Conservation (phyloP, 805 yeast genomes). For the Candida parachauliodes region DNA sequence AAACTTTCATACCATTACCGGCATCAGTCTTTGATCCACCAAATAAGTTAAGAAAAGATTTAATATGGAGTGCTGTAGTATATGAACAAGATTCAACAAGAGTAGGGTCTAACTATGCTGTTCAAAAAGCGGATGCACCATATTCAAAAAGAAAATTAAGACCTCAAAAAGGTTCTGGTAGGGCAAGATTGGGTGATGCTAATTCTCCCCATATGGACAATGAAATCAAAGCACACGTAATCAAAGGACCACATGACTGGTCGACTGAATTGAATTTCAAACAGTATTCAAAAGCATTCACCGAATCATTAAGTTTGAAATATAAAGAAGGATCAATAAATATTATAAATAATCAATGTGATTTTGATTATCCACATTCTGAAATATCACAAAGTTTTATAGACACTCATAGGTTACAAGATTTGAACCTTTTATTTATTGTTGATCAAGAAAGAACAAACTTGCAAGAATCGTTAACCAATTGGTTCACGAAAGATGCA, state of each 20-base stretch:
- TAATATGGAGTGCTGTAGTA: slow-evolving; percentile 91
- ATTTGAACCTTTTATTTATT: slow-evolving; percentile 62
- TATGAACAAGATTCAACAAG: slow-evolving; percentile 86
- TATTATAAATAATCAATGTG: slow-evolving; percentile 58
- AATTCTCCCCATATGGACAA: slow-evolving; percentile 89
- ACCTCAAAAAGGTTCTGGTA: slow-evolving; percentile 92
- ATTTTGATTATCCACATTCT: slow-evolving; percentile 38
- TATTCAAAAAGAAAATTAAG: slow-evolving; percentile 77
- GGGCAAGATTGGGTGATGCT: slow-evolving; percentile 94
- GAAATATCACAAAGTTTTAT: slow-evolving; percentile 50
- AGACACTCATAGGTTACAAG: slow-evolving; percentile 45
- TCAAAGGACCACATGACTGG: slow-evolving; percentile 87
- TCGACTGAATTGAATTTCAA: slow-evolving; percentile 72
- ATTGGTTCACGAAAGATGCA: slow-evolving; percentile 51
- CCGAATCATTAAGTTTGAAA: slow-evolving; percentile 77
- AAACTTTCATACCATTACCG: slow-evolving; percentile 71
- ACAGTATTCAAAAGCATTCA: slow-evolving; percentile 70
- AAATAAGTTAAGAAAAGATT: slow-evolving; percentile 80
- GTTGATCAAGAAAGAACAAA: slow-evolving; percentile 59
- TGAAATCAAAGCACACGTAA: slow-evolving; percentile 87
- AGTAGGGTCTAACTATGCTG: slow-evolving; percentile 85
- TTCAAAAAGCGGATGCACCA: slow-evolving; percentile 82
- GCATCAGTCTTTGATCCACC: slow-evolving; percentile 51
- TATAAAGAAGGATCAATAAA: slow-evolving; percentile 71
- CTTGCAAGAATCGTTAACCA: slow-evolving; percentile 55